Conservation (phyloP, 2,329 filamentous ascomycete species). For the Fusarium guadeloupense region DNA sequence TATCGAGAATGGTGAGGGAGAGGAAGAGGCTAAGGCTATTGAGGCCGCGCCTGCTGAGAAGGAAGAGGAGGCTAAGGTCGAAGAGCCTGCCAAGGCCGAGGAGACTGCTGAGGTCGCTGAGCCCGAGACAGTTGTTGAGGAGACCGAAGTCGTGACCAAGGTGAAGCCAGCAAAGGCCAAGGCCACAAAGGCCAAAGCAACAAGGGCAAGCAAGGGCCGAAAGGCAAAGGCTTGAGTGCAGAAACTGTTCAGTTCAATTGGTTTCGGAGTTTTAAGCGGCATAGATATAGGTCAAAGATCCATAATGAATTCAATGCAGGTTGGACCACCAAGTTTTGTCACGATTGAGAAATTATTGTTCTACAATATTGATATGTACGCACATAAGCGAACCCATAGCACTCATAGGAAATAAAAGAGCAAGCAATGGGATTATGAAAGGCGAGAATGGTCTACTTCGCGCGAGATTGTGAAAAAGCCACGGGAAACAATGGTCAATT, state of each 20-base stretch:
- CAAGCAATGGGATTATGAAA: slow-evolving; percentile 69
- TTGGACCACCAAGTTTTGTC: slow-evolving; percentile 32
- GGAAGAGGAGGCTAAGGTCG: slow-evolving; percentile 40
- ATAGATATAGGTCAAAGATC: slow-evolving; percentile 41
- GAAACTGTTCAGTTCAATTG: slow-evolving; percentile 30
- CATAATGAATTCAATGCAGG: slow-evolving; percentile 44
- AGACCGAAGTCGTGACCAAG: slow-evolving; percentile 42
- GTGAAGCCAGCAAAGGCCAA: slow-evolving; percentile 46
- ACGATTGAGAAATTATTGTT: slow-evolving; percentile 6
- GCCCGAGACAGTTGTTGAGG: slow-evolving; percentile 38
- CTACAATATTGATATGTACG: slow-evolving; percentile 55
- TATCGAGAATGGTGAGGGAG: slow-evolving; percentile 48
- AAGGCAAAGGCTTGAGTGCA: slow-evolving; percentile 51
- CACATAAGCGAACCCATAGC: slow-evolving; percentile 70
- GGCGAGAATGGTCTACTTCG: slow-evolving; percentile 65
- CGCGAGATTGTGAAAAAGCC: slow-evolving; percentile 57
- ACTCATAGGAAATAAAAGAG: slow-evolving; percentile 55
- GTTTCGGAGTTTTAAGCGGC: slow-evolving; percentile 40
- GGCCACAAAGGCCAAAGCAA: slow-evolving; percentile 41
- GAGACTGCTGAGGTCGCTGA: slow-evolving; percentile 38
- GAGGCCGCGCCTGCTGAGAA: slow-evolving; percentile 51
- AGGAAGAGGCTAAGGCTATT: slow-evolving; percentile 47
- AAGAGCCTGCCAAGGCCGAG: slow-evolving; percentile 26
- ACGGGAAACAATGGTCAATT: slow-evolving; percentile 46
- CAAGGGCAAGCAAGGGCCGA: slow-evolving; percentile 45